Conservation (phyloP, 1,284 basidiomycete species). For the Cutaneotrichosporon sp. region DNA sequence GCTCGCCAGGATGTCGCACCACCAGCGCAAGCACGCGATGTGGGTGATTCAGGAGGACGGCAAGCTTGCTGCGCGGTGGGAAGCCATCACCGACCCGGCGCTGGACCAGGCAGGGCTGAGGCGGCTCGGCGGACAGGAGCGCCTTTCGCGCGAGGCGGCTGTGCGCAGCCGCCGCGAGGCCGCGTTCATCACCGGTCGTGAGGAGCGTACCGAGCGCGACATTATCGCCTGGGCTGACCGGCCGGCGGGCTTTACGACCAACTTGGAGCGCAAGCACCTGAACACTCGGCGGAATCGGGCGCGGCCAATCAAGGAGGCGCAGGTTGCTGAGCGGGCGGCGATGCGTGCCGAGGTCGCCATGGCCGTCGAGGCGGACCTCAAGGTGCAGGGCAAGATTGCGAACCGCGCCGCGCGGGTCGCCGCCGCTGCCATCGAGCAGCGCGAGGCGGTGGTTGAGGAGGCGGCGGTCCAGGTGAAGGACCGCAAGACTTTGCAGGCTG, state of each 20-base stretch:
- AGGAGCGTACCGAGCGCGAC: slow-evolving; percentile 30
- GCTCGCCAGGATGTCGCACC: slow-evolving; percentile 1
- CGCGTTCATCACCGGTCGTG: slow-evolving; percentile 1
- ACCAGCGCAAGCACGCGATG: slow-evolving; percentile 15
- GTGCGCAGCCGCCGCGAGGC: slow-evolving; percentile 10
- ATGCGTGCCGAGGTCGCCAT: slow-evolving; percentile 7
- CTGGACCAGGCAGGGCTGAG: slow-evolving; percentile 15
- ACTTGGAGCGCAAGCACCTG: slow-evolving; percentile 38
- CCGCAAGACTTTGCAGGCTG: not conserved
- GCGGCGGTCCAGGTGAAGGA: slow-evolving; percentile 3
- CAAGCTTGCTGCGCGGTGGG: slow-evolving; percentile 5
- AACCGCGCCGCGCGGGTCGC: slow-evolving; percentile 6
- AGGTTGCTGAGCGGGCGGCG: slow-evolving; percentile 11
- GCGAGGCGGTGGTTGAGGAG: not conserved
- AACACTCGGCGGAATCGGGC: slow-evolving; percentile 32
- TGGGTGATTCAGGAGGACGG: slow-evolving; percentile 13
- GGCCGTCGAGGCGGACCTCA: not conserved
- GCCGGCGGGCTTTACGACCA: slow-evolving; percentile 34
- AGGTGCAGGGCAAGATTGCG: not conserved
- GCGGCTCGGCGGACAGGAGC: slow-evolving; percentile 6
- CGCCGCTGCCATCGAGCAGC: not conserved
- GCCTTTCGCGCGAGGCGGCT: slow-evolving; percentile 7
- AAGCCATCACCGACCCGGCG: slow-evolving; percentile 1
- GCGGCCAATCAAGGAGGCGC: slow-evolving; percentile 36
- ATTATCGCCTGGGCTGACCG: slow-evolving; percentile 34